phyloP scores from a whole-genome alignment of 2,329 filamentous ascomycete genomes.

The Epicoccum sorghinum region DNA sequence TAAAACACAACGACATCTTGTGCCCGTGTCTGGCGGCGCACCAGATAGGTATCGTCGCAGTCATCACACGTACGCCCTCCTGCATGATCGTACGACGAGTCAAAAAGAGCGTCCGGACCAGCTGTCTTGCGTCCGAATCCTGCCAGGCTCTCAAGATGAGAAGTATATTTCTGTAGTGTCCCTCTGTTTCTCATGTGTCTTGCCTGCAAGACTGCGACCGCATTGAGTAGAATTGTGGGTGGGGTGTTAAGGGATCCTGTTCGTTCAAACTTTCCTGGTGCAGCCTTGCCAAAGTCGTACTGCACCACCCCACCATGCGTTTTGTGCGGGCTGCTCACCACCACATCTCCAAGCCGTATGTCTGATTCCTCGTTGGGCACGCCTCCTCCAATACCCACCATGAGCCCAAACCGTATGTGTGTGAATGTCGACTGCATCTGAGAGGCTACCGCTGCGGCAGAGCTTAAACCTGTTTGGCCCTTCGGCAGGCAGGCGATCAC shows the following conservation, averaged over 20 bases:
- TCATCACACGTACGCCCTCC: too few relatives aligned
- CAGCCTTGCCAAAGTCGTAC: slow-evolving; percentile 26
- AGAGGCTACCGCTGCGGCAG: slow-evolving; percentile 41
- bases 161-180: not conserved
- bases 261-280: slow-evolving; percentile 11
- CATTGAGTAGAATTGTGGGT: slow-evolving; percentile 17
- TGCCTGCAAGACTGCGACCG: slow-evolving; percentile 8
- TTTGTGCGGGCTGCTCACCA: slow-evolving; percentile 23
- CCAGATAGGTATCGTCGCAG: not conserved
- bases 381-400: slow-evolving; percentile 54
- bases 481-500: slow-evolving; percentile 24
- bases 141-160: not conserved
- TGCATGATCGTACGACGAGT: too few relatives aligned
- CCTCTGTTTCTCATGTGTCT: not conserved
- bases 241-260: slow-evolving; percentile 15
- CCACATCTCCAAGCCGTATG: slow-evolving; percentile 35
- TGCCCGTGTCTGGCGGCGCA: not conserved
- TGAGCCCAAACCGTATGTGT: slow-evolving; percentile 46
- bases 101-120: too few relatives aligned
- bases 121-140: not conserved
- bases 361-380: slow-evolving; percentile 25
- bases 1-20: slow-evolving; percentile 7
- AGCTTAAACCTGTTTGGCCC: slow-evolving; percentile 41
- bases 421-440: slow-evolving; percentile 41
- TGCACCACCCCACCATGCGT: slow-evolving; percentile 23